phyloP scores from a whole-genome alignment of 305 asterid genomes.

The Withania somnifera region DNA sequence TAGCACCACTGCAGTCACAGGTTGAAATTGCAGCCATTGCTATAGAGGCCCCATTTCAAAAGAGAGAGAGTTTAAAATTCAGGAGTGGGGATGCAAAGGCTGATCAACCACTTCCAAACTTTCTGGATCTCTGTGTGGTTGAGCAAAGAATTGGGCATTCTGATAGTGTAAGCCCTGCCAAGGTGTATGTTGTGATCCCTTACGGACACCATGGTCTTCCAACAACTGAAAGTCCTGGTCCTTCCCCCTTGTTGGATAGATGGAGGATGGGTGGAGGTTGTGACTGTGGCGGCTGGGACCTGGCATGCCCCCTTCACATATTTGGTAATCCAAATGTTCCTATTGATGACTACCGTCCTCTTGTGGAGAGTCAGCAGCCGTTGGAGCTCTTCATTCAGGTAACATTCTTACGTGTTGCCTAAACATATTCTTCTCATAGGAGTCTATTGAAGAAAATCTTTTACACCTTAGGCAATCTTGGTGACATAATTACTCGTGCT shows the following conservation, averaged over 20 bases:
- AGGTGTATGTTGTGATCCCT: slow-evolving; percentile 72
- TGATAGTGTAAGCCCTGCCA: slow-evolving; percentile 17
- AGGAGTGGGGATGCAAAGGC: slow-evolving; percentile 30
- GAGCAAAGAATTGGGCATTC: slow-evolving; percentile 18
- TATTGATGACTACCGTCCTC: slow-evolving; percentile 26
- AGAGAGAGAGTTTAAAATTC: slow-evolving; percentile 56
- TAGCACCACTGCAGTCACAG: slow-evolving; percentile 42
- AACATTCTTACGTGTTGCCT: no score
- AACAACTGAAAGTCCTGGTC: slow-evolving; percentile 41
- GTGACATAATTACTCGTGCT: not conserved
- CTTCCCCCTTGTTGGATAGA: slow-evolving; percentile 70
- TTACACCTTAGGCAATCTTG: not conserved
- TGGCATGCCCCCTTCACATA: slow-evolving; percentile 75
- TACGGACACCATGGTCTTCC: slow-evolving; percentile 77
- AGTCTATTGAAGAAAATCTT: no score
- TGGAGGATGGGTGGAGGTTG: slow-evolving; percentile 95
- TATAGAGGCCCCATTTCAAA: slow-evolving; percentile 58
- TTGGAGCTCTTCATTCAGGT: slow-evolving; percentile 71
- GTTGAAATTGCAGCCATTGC: slow-evolving; percentile 65
- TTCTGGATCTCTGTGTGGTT: slow-evolving; percentile 30
- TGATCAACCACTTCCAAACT: slow-evolving; percentile 25
- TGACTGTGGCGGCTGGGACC: slow-evolving; percentile 98
- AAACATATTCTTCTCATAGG: no score
- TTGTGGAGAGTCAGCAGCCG: slow-evolving; percentile 30
- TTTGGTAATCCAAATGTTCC: slow-evolving; percentile 32